phyloP scores from a whole-genome alignment of 2,329 filamentous ascomycete genomes.

The Westerdykella aurantiaca region DNA sequence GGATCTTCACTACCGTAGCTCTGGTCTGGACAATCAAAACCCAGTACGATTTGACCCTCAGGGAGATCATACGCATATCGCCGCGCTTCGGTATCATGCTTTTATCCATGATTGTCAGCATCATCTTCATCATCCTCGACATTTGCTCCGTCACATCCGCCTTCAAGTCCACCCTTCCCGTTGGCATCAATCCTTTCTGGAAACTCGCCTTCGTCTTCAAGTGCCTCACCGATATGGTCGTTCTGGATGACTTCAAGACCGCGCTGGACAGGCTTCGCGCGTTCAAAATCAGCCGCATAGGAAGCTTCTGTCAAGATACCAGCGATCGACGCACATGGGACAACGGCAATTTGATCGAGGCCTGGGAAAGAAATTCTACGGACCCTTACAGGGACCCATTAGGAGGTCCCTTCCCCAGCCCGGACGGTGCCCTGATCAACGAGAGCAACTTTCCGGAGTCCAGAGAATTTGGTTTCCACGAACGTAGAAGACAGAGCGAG shows the following conservation, averaged over 20 bases:
- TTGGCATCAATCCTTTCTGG: conserved; percentile 63
- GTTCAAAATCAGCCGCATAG: conserved; percentile 40
- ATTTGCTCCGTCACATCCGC: conserved; percentile 53
- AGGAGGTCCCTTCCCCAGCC: conserved; percentile 12
- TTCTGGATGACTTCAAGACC: conserved; percentile 65
- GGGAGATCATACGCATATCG: conserved; percentile 55
- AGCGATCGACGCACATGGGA: conserved; percentile 30
- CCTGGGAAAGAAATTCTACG: not conserved
- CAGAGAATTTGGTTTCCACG: conserved; percentile 7
- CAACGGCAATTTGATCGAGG: conserved; percentile 13
- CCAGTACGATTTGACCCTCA: conserved; percentile 54
- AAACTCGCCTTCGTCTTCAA: conserved; percentile 61
- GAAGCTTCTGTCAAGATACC: conserved; percentile 33
- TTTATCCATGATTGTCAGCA: conserved; percentile 54
- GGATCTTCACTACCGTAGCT: conserved; percentile 57
- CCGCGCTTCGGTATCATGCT: conserved; percentile 61
- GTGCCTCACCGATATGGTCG: conserved; percentile 60
- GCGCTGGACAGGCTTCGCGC: conserved; percentile 43
- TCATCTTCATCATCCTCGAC: conserved; percentile 58
- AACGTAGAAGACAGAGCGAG: conserved; percentile 10
- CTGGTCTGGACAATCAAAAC: conserved; percentile 60
- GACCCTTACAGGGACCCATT: not conserved
- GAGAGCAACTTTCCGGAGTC: conserved; percentile 24
- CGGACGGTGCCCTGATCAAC: conserved; percentile 28
- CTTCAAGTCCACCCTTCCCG: conserved; percentile 21